A percentile compares a stretch with the other conserved stretches of the same genome.
Evolutionary conservation across 2,329 filamentous ascomycete genomes (phyloP).

Genomic region (Aquanectria penicillioides): DNA sequence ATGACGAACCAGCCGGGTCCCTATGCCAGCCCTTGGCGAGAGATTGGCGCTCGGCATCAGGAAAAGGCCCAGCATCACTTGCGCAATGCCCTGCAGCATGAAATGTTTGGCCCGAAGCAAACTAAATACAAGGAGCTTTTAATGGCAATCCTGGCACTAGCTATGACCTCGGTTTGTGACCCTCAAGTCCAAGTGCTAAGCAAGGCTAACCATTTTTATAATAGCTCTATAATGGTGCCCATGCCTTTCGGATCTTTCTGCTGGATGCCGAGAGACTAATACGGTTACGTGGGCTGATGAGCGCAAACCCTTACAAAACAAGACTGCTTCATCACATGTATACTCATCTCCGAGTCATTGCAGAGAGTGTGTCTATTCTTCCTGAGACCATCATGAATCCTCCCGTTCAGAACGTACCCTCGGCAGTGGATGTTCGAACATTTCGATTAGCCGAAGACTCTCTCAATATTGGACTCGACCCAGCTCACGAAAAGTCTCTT

Average conservation of each 20-base stretch:
- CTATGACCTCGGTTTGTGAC: slow-evolving; percentile 33
- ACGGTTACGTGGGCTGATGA: slow-evolving; percentile 47
- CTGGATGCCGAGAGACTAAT: slow-evolving; percentile 57
- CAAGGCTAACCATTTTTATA: neutral
- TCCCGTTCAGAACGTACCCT: neutral
- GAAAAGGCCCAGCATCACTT: slow-evolving; percentile 44
- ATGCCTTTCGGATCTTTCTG: slow-evolving; percentile 39
- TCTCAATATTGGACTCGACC: slow-evolving; percentile 42
- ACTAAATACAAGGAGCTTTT: slow-evolving; percentile 56
- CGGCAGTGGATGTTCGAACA: slow-evolving; percentile 27
- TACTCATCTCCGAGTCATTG: slow-evolving; percentile 54
- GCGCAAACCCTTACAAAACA: slow-evolving; percentile 52
- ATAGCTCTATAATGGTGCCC: slow-evolving; percentile 31
- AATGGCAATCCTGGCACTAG: slow-evolving; percentile 52
- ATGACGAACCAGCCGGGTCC: slow-evolving; percentile 24
- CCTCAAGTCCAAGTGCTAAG: accelerated
- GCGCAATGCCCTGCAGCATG: slow-evolving; percentile 47
- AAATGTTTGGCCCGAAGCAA: slow-evolving; percentile 44
- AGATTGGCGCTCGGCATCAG: slow-evolving; percentile 43
- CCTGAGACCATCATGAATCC: slow-evolving; percentile 10
- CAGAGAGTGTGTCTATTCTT: slow-evolving; percentile 51
- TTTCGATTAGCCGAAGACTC: slow-evolving; percentile 43
- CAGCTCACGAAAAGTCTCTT: slow-evolving; percentile 41
- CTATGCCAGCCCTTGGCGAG: slow-evolving; percentile 38
- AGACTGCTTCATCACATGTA: slow-evolving; percentile 59